phyloP scores from a whole-genome alignment of 306 rosid species.

The Vigna nakashimae region DNA sequence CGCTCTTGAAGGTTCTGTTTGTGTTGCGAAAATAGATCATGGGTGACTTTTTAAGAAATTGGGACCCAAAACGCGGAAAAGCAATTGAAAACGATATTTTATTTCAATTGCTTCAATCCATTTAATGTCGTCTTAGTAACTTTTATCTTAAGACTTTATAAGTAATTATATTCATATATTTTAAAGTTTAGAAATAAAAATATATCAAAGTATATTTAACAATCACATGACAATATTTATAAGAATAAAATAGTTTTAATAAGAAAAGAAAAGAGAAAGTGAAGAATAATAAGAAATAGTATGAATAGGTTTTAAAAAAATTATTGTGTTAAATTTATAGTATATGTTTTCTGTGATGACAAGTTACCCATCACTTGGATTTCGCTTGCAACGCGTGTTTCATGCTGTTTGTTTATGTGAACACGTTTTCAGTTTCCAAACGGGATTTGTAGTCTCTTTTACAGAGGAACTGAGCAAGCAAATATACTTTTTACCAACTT shows the following conservation, averaged over 20 bases:
- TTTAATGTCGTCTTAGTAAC: not conserved
- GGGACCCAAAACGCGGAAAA: slow-evolving; percentile 26
- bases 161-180: too few relatives aligned
- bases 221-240: too few relatives aligned
- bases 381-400: not conserved
- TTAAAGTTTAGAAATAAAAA: too few relatives aligned
- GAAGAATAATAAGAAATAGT: too few relatives aligned
- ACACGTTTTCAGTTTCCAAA: not conserved
- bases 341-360: not conserved
- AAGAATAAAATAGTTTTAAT: too few relatives aligned
- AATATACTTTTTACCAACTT: too few relatives aligned
- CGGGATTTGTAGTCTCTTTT: not conserved
- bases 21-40: slow-evolving; percentile 10
- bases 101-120: slow-evolving; percentile 2
- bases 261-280: too few relatives aligned
- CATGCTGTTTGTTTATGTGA: not conserved
- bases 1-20: not conserved
- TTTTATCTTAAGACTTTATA: not conserved
- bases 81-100: too few relatives aligned
- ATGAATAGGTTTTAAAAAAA: too few relatives aligned
- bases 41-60: slow-evolving; percentile 25
- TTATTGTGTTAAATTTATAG: not conserved
- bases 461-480: too few relatives aligned
- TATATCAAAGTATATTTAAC: too few relatives aligned
- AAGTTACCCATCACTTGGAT: slow-evolving; percentile 1